phyloP scores from a whole-genome alignment of 2,329 filamentous ascomycete genomes.

The Lasiodiplodia theobromae region DNA sequence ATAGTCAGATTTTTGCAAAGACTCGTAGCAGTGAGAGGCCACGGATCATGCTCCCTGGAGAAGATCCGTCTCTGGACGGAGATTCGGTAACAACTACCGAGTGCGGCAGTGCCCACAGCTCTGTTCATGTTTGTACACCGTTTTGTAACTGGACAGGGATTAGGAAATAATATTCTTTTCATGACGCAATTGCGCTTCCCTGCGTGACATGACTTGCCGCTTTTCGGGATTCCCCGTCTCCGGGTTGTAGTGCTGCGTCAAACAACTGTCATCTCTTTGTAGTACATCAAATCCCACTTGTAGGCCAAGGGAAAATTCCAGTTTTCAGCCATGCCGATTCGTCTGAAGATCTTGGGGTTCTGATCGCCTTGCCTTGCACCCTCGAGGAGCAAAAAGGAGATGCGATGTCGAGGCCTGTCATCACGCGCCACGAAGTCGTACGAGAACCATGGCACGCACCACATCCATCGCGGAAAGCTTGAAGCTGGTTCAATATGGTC shows the following conservation, averaged over 20 bases:
- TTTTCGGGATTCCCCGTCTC: background rate
- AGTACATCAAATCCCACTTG: slow-evolving; percentile 18
- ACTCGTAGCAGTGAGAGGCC: too few species aligned
- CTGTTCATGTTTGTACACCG: background rate
- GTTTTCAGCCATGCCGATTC: slow-evolving; percentile 4
- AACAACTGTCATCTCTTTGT: slow-evolving; percentile 4
- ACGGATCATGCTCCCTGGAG: too few species aligned
- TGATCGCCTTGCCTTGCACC: background rate
- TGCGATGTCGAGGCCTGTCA: background rate
- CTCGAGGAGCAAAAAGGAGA: slow-evolving; percentile 6
- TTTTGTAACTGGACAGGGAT: background rate
- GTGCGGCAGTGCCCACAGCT: too few species aligned
- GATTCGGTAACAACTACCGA: too few species aligned
- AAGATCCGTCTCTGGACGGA: too few species aligned
- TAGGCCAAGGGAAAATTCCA: slow-evolving; percentile 8
- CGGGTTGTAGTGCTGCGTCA: background rate
- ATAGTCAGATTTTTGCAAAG: background rate
- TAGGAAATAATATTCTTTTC: background rate
- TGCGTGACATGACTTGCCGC: too few species aligned
- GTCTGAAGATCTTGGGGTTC: background rate
- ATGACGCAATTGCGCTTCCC: too few species aligned
- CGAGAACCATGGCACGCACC: slow-evolving; percentile 17
- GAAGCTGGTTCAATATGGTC: background rate
- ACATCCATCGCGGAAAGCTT: background rate
- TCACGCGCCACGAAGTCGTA: slow-evolving; percentile 11